These are phyloP conservation scores for Symbiodinium pilosum DNA, from an alignment of 73 alveolate species.

Conservation along the genomic window DNA sequence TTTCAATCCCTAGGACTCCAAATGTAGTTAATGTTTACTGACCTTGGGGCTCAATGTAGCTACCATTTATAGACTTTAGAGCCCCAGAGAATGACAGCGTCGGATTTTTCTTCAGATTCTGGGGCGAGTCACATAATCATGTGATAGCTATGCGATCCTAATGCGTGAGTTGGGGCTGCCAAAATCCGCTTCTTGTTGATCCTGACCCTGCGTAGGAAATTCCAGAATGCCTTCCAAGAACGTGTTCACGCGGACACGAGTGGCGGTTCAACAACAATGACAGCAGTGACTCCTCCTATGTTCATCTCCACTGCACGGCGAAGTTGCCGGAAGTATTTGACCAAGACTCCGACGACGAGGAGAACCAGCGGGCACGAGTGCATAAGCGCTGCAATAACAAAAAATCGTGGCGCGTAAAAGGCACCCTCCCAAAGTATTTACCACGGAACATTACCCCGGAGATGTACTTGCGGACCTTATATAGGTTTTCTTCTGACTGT, in stretches of 20 bases:
- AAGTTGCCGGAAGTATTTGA: background rate
- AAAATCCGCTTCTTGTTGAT: no score
- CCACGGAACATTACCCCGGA: background rate
- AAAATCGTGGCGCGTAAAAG: slow-evolving; percentile 5
- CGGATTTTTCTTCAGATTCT: no score
- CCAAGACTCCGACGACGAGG: background rate
- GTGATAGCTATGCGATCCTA: no score
- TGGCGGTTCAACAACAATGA: background rate
- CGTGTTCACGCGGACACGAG: slow-evolving; percentile 14
- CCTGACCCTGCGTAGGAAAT: no score
- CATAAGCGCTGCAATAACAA: background rate
- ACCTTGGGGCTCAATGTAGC: no score
- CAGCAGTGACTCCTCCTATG: background rate
- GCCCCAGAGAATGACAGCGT: no score
- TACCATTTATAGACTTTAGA: no score
- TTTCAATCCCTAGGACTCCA: no score
- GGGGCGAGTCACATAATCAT: no score
- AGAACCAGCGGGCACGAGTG: background rate
- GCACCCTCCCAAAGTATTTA: background rate
- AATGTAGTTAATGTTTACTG: no score
- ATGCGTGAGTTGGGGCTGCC: no score
- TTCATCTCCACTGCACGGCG: background rate
- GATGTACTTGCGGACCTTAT: background rate
- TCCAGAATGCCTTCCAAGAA: no score
- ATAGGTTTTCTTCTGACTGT: background rate